A percentile compares a stretch with the other conserved stretches of the same genome.
Evolutionary conservation across 1,284 basidiomycete species (phyloP).

Genomic region (Hymenochaete sp.): DNA sequence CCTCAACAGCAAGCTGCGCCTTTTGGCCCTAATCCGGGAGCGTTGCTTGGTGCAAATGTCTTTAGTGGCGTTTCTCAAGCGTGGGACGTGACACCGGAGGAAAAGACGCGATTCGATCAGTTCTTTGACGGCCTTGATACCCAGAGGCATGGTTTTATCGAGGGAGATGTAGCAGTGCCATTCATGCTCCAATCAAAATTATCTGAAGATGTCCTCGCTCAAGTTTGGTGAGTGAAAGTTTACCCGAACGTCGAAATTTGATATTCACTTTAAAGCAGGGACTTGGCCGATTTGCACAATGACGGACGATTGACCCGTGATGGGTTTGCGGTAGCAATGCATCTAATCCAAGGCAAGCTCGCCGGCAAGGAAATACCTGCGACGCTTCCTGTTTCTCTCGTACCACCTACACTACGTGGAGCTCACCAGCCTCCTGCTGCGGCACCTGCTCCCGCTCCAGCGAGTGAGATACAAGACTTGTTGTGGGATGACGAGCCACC

Average conservation of each 20-base stretch:
- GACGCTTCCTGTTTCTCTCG: constrained; percentile 60
- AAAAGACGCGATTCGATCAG: constrained; percentile 74
- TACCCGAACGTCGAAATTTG: constrained; percentile 6
- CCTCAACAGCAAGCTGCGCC: constrained; percentile 3
- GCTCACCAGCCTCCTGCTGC: constrained; percentile 26
- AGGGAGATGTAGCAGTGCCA: constrained; percentile 90
- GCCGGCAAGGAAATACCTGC: constrained; percentile 77
- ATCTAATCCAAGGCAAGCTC: constrained; percentile 86
- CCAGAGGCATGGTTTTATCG: constrained; percentile 72
- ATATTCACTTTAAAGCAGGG: constrained; percentile 45
- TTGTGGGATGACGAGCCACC: constrained; percentile 62
- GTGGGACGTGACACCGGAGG: constrained; percentile 83
- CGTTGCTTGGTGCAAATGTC: constrained; percentile 29
- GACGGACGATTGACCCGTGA: constrained; percentile 85
- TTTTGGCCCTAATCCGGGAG: constrained; percentile 14
- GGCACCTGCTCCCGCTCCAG: constrained; percentile 27
- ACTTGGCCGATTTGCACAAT: constrained; percentile 86
- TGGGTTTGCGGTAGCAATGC: constrained; percentile 94
- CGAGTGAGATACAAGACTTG: constrained; percentile 36
- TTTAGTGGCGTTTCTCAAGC: constrained; percentile 28
- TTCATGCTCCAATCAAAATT: constrained; percentile 94
- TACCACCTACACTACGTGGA: constrained; percentile 74
- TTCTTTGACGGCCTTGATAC: constrained; percentile 83
- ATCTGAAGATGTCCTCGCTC: constrained; percentile 77
- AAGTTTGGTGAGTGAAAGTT: constrained; percentile 66